Conservation (phyloP, 495 filamentous ascomycete species). For the Chaetomidium leptoderma region DNA sequence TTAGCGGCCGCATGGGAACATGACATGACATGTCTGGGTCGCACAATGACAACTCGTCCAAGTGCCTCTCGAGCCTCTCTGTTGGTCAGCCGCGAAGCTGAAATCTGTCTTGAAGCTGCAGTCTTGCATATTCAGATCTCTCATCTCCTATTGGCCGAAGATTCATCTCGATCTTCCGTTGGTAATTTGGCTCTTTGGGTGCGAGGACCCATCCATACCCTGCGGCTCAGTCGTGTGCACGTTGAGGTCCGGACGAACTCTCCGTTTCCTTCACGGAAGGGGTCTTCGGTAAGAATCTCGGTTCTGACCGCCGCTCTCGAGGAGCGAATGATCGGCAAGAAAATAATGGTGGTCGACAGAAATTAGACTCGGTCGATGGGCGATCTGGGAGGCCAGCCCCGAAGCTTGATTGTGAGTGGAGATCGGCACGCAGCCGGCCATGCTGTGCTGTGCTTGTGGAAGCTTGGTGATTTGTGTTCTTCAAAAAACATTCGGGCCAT, state of each 20-base stretch:
- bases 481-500: no score
- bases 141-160: not conserved
- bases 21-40: not conserved
- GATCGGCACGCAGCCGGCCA: not conserved
- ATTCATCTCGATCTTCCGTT: not conserved
- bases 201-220: not conserved
- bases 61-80: not conserved
- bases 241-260: not conserved
- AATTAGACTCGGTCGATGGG: not conserved
- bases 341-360: not conserved
- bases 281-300: not conserved
- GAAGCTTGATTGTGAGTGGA: conserved; percentile 11
- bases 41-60: not conserved
- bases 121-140: not conserved
- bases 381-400: conserved; percentile 1
- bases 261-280: not conserved
- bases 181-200: no score
- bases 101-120: not conserved
- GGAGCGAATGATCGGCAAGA: not conserved
- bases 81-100: not conserved
- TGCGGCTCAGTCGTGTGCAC: not conserved
- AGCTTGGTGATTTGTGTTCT: not conserved
- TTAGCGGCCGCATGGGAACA: not conserved
- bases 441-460: no score
- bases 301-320: not conserved